A percentile compares a stretch with the other conserved stretches of the same genome.
Conservation (phyloP, 139 green algal species). For the Chlorella sp. region DNA sequence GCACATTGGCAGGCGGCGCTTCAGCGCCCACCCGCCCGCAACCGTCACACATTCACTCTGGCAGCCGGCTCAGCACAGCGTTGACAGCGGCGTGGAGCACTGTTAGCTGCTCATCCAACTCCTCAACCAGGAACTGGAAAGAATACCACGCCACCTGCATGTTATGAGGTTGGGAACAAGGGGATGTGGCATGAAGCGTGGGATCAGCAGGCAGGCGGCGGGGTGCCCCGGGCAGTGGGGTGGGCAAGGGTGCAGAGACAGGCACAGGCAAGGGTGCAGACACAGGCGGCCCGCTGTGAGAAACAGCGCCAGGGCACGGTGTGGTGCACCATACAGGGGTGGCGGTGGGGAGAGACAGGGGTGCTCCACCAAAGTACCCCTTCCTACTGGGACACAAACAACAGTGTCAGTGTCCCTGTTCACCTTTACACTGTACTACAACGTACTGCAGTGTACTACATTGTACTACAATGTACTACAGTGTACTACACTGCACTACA, state of each 20-base stretch:
- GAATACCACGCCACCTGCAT: slow-evolving; percentile 7
- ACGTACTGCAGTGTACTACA: no score
- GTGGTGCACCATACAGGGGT: not conserved
- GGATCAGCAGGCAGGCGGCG: not conserved
- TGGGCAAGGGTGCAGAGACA: not conserved
- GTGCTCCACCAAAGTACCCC: no score
- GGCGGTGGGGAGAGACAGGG: no score
- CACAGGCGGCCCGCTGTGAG: not conserved
- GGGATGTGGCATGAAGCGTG: not conserved
- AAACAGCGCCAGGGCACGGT: no score
- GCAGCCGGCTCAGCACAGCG: not conserved
- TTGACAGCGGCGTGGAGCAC: slow-evolving; percentile 6
- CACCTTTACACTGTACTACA: no score
- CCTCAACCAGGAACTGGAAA: slow-evolving; percentile 24
- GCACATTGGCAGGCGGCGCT: not conserved
- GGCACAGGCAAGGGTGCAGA: not conserved
- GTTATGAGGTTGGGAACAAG: not conserved
- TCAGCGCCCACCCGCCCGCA: not conserved
- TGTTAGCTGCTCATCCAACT: slow-evolving; percentile 22
- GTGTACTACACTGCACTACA: no score
- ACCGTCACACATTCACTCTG: not conserved
- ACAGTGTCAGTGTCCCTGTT: no score
- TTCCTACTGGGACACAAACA: no score
- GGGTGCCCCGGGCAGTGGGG: not conserved
- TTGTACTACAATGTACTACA: no score